These are phyloP conservation scores for Inga laurina DNA, from an alignment of 306 rosid species.

Conservation along the genomic window DNA sequence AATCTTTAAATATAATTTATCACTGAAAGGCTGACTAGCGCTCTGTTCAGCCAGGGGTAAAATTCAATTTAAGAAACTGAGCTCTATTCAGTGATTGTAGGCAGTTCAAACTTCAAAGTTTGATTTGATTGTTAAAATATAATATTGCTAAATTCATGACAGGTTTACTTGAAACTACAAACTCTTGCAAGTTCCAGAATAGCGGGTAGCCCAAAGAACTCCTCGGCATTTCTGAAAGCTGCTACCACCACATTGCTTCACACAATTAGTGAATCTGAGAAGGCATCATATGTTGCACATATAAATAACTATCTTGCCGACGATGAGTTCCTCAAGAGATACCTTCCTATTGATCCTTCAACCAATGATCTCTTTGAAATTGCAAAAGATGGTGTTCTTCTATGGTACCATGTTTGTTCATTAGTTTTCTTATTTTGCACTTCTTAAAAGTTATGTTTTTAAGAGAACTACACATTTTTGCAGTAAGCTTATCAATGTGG, in stretches of 20 bases:
- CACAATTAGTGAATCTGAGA: constrained; percentile 98
- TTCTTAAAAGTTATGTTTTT: constrained; percentile 3
- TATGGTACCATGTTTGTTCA: constrained; percentile 57
- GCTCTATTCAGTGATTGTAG: background rate
- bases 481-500: constrained; percentile 97
- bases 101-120: constrained; percentile 15
- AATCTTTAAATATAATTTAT: constrained; percentile 22
- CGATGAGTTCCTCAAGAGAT: constrained; percentile 78
- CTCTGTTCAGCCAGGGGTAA: background rate
- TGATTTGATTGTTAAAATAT: background rate
- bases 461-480: constrained; percentile 27
- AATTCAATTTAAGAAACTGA: constrained; percentile 3
- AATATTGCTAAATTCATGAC: constrained; percentile 22
- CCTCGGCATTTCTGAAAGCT: constrained; percentile 90
- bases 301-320: constrained; percentile 82
- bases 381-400: constrained; percentile 91
- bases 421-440: background rate
- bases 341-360: constrained; percentile 84
- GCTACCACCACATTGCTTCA: constrained; percentile 98
- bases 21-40: background rate
- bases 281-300: constrained; percentile 90
- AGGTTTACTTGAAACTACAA: constrained; percentile 86
- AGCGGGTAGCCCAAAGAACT: constrained; percentile 74
- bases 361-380: constrained; percentile 90
- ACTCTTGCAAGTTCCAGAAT: constrained; percentile 72